Conservation (phyloP, 108 stramenopile species). For the Poteriospumella lacustris region DNA sequence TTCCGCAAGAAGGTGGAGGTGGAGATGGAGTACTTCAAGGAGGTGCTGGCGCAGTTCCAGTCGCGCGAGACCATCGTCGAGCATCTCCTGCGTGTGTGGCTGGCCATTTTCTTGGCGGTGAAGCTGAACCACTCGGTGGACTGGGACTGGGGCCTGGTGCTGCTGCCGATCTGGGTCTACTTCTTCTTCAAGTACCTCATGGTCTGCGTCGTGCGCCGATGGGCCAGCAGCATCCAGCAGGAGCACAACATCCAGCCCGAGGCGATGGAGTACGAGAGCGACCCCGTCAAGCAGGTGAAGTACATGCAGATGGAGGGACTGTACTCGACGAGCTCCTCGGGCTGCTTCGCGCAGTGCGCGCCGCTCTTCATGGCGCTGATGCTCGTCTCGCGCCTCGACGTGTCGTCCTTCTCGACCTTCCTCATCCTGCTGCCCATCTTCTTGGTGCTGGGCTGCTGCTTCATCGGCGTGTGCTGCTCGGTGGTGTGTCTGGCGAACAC, state of each 20-base stretch:
- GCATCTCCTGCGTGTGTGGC: neutral
- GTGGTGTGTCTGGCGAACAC: neutral
- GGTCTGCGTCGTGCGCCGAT: neutral
- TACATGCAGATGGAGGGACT: neutral
- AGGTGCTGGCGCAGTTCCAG: neutral
- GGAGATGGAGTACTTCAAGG: neutral
- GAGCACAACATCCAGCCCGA: neutral
- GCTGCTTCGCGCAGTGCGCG: neutral
- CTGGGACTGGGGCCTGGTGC: conserved; percentile 26
- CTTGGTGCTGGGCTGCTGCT: neutral
- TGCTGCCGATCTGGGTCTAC: conserved; percentile 26
- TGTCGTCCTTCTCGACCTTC: conserved; percentile 8
- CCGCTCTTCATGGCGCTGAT: conserved; percentile 22
- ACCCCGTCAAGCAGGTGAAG: neutral
- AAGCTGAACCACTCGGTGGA: neutral
- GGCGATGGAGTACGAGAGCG: neutral
- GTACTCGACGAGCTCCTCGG: neutral
- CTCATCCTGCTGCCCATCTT: conserved; percentile 16
- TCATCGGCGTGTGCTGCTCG: neutral
- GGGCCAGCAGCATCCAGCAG: neutral
- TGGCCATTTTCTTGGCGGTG: neutral
- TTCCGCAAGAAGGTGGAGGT: neutral
- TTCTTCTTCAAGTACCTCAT: neutral
- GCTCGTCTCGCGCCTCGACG: neutral
- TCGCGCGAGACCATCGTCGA: neutral